These are phyloP conservation scores for Penicillium brasilianum DNA, from an alignment of 2,329 filamentous ascomycete species.

Conservation along the genomic window DNA sequence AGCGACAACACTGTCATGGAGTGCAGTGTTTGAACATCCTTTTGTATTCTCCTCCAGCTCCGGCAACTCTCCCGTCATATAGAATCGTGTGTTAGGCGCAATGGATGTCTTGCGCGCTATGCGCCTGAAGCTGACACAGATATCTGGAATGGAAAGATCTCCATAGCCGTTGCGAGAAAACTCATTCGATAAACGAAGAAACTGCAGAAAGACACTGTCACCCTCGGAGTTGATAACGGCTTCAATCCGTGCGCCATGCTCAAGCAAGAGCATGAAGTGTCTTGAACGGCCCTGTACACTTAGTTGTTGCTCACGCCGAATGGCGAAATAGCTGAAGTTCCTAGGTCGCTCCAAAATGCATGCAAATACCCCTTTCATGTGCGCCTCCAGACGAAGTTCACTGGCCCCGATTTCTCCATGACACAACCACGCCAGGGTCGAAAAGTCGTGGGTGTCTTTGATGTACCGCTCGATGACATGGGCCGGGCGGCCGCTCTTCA, in stretches of 20 bases:
- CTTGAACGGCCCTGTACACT: background rate
- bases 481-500: background rate
- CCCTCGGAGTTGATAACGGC: background rate
- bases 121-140: background rate
- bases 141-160: constrained; percentile 1
- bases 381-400: background rate
- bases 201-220: constrained; percentile 1
- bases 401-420: background rate
- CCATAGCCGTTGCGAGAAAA: background rate
- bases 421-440: background rate
- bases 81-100: background rate
- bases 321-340: background rate
- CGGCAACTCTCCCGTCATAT: background rate
- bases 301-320: background rate
- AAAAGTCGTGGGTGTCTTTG: constrained; percentile 1
- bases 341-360: background rate
- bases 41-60: constrained; percentile 1
- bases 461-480: background rate
- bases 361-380: background rate
- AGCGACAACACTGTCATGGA: background rate
- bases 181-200: background rate
- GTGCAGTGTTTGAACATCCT: background rate
- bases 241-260: background rate
- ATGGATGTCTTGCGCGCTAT: background rate
- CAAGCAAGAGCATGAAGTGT: background rate